Percentiles rank a stretch among this genome's conserved stretches.
Conservation (phyloP, 257 asterid genomes). For the Solanum chiquidenum region DNA sequence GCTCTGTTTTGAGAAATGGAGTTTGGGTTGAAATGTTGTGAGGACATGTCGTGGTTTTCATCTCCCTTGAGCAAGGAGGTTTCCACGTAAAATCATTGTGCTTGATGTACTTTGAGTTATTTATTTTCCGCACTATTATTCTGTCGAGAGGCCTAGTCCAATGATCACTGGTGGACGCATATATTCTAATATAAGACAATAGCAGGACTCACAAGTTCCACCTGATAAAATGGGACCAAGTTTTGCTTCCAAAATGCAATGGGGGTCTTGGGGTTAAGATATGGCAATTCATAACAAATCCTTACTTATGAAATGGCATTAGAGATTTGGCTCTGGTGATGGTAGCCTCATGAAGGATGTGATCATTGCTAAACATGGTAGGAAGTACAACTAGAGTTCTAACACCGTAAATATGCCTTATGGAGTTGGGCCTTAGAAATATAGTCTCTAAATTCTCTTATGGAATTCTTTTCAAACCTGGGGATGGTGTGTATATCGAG, state of each 20-base stretch:
- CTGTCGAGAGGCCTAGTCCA: too few species aligned
- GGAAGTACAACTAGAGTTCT: not conserved
- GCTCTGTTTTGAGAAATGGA: too few species aligned
- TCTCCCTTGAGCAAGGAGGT: not conserved
- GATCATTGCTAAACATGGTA: not conserved
- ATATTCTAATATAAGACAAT: not conserved
- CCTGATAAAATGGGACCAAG: not conserved
- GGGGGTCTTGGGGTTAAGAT: not conserved
- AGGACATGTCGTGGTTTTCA: not conserved
- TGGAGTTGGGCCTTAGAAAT: not conserved
- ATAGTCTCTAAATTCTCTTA: not conserved
- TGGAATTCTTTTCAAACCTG: not conserved
- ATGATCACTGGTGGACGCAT: too few species aligned
- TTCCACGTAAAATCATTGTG: too few species aligned
- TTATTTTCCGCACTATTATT: too few species aligned
- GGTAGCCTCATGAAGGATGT: not conserved
- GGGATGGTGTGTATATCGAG: not conserved
- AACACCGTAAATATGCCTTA: not conserved
- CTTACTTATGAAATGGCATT: not conserved
- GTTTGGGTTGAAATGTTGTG: not conserved
- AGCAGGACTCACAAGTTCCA: not conserved
- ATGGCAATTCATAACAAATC: not conserved
- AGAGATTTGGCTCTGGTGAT: not conserved
- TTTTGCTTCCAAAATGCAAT: not conserved
- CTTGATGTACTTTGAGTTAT: not conserved